phyloP scores from a whole-genome alignment of 2,329 filamentous ascomycete species.

The Fusarium proliferatum region DNA sequence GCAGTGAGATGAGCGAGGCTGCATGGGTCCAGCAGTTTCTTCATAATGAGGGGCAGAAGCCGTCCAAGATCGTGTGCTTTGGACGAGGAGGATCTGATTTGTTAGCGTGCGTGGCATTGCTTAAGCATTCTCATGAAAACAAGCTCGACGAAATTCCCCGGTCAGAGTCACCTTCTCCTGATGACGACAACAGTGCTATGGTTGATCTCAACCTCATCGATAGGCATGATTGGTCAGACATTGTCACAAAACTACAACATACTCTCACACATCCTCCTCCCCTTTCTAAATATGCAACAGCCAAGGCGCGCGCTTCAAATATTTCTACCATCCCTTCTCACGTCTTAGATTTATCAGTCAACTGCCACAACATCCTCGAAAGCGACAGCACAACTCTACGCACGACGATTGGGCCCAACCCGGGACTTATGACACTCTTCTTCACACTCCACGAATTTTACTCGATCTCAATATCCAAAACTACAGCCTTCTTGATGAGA shows the following conservation, averaged over 20 bases:
- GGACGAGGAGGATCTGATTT: constrained; percentile 10
- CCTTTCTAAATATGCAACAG: constrained; percentile 15
- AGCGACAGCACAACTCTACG: neutral
- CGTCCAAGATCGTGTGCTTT: neutral
- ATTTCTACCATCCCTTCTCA: neutral
- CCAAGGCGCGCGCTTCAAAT: constrained; percentile 10
- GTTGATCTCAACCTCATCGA: constrained; percentile 6
- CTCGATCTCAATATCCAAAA: constrained; percentile 4
- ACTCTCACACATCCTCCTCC: constrained; percentile 6
- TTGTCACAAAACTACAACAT: constrained; percentile 1
- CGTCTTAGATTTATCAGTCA: neutral
- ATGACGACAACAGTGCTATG: neutral
- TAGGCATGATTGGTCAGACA: neutral
- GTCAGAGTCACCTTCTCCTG: neutral
- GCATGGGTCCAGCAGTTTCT: constrained; percentile 2
- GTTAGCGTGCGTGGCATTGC: neutral
- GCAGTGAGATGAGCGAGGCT: constrained; percentile 3
- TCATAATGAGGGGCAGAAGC: neutral
- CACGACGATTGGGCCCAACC: neutral
- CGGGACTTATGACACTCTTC: neutral
- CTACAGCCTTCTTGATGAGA: constrained; percentile 2
- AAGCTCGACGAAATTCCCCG: neutral
- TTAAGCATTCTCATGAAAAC: neutral
- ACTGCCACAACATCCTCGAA: neutral
- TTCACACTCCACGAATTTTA: constrained; percentile 14